Evolutionary conservation across 2,329 filamentous ascomycete species (phyloP).

Genomic region (Fusarium odoratissimum): DNA sequence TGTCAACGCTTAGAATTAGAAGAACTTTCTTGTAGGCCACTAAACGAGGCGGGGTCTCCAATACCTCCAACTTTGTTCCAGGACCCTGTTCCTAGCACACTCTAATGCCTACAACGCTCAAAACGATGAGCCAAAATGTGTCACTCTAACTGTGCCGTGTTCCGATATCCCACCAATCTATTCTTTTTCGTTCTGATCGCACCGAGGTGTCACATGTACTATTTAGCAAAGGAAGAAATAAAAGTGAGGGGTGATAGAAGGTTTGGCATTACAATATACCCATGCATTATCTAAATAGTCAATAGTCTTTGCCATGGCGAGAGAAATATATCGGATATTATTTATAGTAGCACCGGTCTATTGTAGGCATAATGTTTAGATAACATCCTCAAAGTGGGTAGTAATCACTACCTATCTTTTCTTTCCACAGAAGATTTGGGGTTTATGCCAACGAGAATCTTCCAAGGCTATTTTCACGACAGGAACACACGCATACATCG

Average conservation of each 20-base stretch:
- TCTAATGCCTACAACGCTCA: background rate
- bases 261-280: background rate
- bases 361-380: background rate
- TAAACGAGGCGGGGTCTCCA: background rate
- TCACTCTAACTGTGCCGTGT: constrained; percentile 7
- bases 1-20: background rate
- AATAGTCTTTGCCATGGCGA: background rate
- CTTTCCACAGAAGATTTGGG: background rate
- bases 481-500: background rate
- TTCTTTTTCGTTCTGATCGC: background rate
- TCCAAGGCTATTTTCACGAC: background rate
- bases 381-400: background rate
- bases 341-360: background rate
- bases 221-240: background rate
- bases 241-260: background rate
- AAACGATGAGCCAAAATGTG: background rate
- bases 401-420: background rate
- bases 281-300: background rate
- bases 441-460: background rate
- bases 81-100: background rate
- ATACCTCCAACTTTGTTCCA: constrained; percentile 1
- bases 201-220: constrained; percentile 22
- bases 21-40: background rate
- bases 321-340: background rate
- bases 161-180: constrained; percentile 1